Conservation (phyloP, 2,329 filamentous ascomycete species). For the Iodosphaeria phyllophila region DNA sequence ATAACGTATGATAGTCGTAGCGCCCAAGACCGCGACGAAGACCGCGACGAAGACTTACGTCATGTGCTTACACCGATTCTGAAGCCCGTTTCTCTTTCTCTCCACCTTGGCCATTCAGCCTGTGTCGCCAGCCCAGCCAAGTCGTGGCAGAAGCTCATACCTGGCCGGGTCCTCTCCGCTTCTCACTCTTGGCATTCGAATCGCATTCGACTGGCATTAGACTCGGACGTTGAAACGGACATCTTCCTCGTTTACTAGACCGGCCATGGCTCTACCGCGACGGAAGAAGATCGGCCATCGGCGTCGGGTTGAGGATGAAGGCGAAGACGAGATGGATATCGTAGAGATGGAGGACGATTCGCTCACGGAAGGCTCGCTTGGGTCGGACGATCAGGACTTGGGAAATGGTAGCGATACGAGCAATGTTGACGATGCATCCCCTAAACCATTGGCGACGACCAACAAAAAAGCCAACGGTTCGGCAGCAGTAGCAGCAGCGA, state of each 20-base stretch:
- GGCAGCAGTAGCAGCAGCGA: slow-evolving; percentile 1
- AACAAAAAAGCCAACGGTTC: background rate
- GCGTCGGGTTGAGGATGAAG: slow-evolving; percentile 51
- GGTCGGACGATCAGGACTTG: slow-evolving; percentile 40
- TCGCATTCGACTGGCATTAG: too few relatives aligned
- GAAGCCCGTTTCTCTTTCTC: too few relatives aligned
- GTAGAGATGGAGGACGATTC: slow-evolving; percentile 50
- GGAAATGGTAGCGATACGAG: slow-evolving; percentile 46
- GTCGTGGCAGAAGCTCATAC: too few relatives aligned
- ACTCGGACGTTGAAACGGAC: too few relatives aligned
- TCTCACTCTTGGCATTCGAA: slow-evolving; percentile 3
- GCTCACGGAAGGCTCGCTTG: slow-evolving; percentile 42
- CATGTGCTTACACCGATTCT: too few relatives aligned
- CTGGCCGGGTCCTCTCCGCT: too few relatives aligned
- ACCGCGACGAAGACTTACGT: too few relatives aligned
- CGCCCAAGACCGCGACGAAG: too few relatives aligned
- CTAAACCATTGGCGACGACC: slow-evolving; percentile 17
- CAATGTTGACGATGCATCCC: slow-evolving; percentile 37
- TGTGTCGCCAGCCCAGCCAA: too few relatives aligned
- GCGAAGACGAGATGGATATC: slow-evolving; percentile 48
- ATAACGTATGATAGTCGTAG: too few relatives aligned
- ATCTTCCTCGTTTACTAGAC: too few relatives aligned
- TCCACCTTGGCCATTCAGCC: too few relatives aligned
- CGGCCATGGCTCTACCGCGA: slow-evolving; percentile 28
- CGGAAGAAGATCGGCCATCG: slow-evolving; percentile 48